A percentile compares a stretch with the other conserved stretches of the same genome.
phyloP scores from a whole-genome alignment of 2,329 filamentous ascomycete genomes.

The Xylaria polymorpha region DNA sequence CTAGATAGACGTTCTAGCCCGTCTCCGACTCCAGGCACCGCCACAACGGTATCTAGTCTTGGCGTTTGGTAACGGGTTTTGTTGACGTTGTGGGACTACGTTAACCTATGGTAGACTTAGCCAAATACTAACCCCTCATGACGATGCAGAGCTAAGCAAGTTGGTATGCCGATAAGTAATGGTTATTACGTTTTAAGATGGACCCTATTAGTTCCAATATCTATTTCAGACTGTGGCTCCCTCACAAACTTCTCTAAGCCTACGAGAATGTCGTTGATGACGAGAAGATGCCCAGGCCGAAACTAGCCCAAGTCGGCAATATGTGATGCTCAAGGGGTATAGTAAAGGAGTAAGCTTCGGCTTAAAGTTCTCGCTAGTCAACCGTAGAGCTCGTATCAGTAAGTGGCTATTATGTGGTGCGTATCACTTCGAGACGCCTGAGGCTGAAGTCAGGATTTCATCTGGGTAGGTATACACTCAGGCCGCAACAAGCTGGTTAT shows the following conservation, averaged over 20 bases:
- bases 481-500: background rate
- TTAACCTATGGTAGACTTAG: background rate
- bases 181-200: background rate
- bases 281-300: background rate
- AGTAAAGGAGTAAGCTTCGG: background rate
- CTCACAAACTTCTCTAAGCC: background rate
- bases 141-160: background rate
- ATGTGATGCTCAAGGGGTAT: background rate
- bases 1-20: conserved; percentile 7
- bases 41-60: conserved; percentile 3
- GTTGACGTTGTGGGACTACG: background rate
- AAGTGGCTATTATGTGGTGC: background rate
- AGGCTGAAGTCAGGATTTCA: background rate
- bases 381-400: background rate
- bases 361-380: background rate
- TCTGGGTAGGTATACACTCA: background rate
- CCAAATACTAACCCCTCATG: background rate
- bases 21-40: background rate
- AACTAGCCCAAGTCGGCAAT: background rate
- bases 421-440: background rate
- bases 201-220: background rate
- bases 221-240: background rate
- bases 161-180: background rate
- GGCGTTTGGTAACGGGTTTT: background rate
- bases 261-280: background rate